These are phyloP conservation scores for Neostapfia colusana DNA, from an alignment of 176 grass and related monocot species.

Conservation along the genomic window DNA sequence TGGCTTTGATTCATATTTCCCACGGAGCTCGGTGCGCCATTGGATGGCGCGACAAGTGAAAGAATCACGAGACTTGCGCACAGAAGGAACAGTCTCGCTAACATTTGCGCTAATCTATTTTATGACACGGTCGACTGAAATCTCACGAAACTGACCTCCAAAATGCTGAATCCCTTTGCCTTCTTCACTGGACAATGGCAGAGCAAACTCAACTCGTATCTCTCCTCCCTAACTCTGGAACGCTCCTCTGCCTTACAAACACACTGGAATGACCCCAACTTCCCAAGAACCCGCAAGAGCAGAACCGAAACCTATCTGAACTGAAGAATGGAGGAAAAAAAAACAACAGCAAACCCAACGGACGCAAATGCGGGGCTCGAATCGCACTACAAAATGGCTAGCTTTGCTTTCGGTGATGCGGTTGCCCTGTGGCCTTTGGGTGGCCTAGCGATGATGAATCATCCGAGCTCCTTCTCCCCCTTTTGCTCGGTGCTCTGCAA, in stretches of 20 bases:
- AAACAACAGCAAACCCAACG: not conserved
- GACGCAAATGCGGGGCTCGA: not conserved
- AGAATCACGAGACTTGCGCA: conserved; percentile 39
- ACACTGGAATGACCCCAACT: conserved; percentile 13
- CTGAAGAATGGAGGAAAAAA: too few species aligned
- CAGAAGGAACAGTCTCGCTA: conserved; percentile 20
- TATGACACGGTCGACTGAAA: not conserved
- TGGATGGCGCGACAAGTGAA: conserved; percentile 21
- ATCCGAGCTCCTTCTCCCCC: not conserved
- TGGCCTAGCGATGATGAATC: conserved; percentile 18
- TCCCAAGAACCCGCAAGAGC: too few species aligned
- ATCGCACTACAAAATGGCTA: not conserved
- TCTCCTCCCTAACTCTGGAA: not conserved
- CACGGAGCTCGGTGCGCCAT: conserved; percentile 34
- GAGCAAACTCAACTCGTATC: not conserved
- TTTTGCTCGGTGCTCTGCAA: conserved; percentile 32
- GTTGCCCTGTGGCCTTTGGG: not conserved
- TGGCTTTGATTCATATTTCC: conserved; percentile 39
- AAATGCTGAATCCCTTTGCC: not conserved
- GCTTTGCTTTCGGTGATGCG: not conserved
- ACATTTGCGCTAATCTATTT: conserved; percentile 37
- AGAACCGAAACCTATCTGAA: too few species aligned
- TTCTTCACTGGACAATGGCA: conserved; percentile 8
- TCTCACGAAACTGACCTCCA: too few species aligned
- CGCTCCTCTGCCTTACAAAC: not conserved